phyloP scores from a whole-genome alignment of 2,329 filamentous ascomycete genomes.

The Ceratocystis huliohia region DNA sequence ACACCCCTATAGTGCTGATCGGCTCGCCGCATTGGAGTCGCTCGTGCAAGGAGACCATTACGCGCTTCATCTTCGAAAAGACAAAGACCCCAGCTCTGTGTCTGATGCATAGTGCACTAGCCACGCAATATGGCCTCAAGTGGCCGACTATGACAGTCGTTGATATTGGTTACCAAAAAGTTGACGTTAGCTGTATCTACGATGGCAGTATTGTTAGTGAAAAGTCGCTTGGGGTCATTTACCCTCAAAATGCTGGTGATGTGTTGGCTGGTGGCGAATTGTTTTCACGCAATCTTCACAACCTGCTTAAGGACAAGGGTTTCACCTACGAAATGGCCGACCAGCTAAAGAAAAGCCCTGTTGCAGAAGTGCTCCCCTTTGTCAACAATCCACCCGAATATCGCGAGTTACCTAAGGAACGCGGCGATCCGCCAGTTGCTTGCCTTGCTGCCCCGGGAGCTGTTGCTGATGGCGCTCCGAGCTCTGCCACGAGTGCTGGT shows the following conservation, averaged over 20 bases:
- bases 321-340: slow-evolving; percentile 57
- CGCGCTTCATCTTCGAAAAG: slow-evolving; percentile 93
- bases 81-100: slow-evolving; percentile 89
- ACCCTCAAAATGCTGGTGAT: slow-evolving; percentile 25
- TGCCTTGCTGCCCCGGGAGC: slow-evolving; percentile 16
- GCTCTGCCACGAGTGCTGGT: slow-evolving; percentile 25
- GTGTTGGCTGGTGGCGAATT: slow-evolving; percentile 68
- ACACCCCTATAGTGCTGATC: slow-evolving; percentile 86
- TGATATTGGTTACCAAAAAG: slow-evolving; percentile 84
- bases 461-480: slow-evolving; percentile 27
- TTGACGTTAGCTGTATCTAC: slow-evolving; percentile 79
- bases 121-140: slow-evolving; percentile 72
- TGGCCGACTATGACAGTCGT: slow-evolving; percentile 69
- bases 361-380: slow-evolving; percentile 55
- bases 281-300: slow-evolving; percentile 62
- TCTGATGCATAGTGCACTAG: slow-evolving; percentile 77
- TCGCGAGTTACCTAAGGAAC: slow-evolving; percentile 39
- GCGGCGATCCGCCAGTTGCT: slow-evolving; percentile 19
- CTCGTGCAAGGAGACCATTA: slow-evolving; percentile 73
- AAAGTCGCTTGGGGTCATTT: slow-evolving; percentile 49
- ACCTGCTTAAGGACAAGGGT: slow-evolving; percentile 48
- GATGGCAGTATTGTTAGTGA: slow-evolving; percentile 65
- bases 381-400: slow-evolving; percentile 33
- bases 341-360: slow-evolving; percentile 52
- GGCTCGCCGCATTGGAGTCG: slow-evolving; percentile 82